Conservation (phyloP, 805 yeast genomes). For the Ogataea neopini region DNA sequence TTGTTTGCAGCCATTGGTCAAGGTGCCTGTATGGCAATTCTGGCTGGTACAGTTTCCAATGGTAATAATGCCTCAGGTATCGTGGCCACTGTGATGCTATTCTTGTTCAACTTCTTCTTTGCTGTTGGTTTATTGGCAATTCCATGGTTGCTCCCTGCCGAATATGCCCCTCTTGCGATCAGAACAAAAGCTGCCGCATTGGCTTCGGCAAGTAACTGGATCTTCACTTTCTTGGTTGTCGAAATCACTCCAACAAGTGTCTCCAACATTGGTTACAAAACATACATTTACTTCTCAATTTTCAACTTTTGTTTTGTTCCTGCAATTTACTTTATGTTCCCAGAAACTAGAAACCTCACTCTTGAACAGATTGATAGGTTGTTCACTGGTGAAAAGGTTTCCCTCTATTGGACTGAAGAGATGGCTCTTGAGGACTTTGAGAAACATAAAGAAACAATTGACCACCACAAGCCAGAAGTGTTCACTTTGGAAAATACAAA, state of each 20-base stretch:
- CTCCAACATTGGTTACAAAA: constrained; percentile 52
- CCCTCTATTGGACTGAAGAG: constrained; percentile 15
- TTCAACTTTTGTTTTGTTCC: constrained; percentile 61
- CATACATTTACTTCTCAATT: constrained; percentile 49
- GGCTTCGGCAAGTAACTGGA: constrained; percentile 74
- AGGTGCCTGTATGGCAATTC: constrained; percentile 59
- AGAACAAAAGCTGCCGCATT: constrained; percentile 69
- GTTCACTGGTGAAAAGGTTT: constrained; percentile 35
- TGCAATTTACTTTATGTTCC: constrained; percentile 54
- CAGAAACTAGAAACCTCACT: constrained; percentile 67
- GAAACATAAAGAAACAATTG: background rate
- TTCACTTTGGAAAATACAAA: background rate
- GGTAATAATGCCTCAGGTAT: constrained; percentile 44
- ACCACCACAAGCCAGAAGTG: background rate
- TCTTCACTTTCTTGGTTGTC: constrained; percentile 68
- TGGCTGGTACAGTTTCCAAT: constrained; percentile 50
- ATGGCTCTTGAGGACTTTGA: constrained; percentile 12
- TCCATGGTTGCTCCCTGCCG: constrained; percentile 47
- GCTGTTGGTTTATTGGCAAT: constrained; percentile 73
- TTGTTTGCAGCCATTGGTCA: constrained; percentile 63
- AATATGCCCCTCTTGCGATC: constrained; percentile 64
- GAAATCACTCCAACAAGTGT: constrained; percentile 59
- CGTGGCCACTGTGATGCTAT: constrained; percentile 52
- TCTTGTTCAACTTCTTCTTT: constrained; percentile 66
- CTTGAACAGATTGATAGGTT: constrained; percentile 69